A percentile compares a stretch with the other conserved stretches of the same genome.
Evolutionary conservation across 805 yeast genomes (phyloP).

Genomic region (Candida coleopterorum): DNA sequence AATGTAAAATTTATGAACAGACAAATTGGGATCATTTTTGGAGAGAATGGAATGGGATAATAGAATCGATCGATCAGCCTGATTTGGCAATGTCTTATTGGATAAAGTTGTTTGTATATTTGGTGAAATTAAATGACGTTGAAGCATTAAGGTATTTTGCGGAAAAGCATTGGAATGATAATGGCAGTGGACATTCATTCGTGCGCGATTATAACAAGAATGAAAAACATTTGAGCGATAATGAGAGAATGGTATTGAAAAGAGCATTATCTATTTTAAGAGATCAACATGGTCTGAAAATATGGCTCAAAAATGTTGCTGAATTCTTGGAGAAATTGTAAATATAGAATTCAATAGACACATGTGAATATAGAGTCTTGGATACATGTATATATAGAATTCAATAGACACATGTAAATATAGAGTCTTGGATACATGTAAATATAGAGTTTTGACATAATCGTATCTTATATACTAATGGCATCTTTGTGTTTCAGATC

Average conservation of each 20-base stretch:
- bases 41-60: slow-evolving; percentile 30
- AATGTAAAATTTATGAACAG: slow-evolving; percentile 10
- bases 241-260: slow-evolving; percentile 20
- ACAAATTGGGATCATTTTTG: slow-evolving; percentile 36
- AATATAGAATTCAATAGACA: too few relatives aligned
- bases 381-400: too few relatives aligned
- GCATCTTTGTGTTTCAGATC: too few relatives aligned
- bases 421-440: too few relatives aligned
- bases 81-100: slow-evolving; percentile 14
- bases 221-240: slow-evolving; percentile 13
- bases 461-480: too few relatives aligned
- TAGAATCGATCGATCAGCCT: slow-evolving; percentile 10
- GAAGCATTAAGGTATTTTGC: slow-evolving; percentile 25
- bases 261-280: slow-evolving; percentile 12
- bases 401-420: too few relatives aligned
- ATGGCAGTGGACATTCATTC: slow-evolving; percentile 21
- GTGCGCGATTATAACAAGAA: slow-evolving; percentile 15
- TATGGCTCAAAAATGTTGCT: slow-evolving; percentile 7
- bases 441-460: too few relatives aligned
- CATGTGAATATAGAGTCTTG: too few relatives aligned
- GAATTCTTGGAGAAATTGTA: slow-evolving; percentile 9
- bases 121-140: slow-evolving; percentile 24
- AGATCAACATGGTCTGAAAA: neutral
- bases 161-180: slow-evolving; percentile 24
- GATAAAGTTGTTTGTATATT: slow-evolving; percentile 31